Base-by-base conservation (phyloP, 2,329 filamentous ascomycete genomes). In the Monosporascus sp. region DNA sequence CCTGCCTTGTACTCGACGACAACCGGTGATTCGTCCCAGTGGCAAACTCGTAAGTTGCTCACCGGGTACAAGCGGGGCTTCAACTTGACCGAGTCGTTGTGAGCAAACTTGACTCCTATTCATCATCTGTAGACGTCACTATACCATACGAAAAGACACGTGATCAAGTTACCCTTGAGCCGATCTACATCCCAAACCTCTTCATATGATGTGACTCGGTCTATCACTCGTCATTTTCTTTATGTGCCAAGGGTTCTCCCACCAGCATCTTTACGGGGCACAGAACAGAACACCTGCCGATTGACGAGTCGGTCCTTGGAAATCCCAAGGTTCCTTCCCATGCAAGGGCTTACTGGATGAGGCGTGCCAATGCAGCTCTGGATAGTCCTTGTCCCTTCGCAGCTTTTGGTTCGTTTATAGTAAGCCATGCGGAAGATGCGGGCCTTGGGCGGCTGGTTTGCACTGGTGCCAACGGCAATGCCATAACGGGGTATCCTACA, bases 401-500 rank as follows among this genome's bases (percentile, higher is more conserved):
- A 6, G 75, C 80, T 6, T 83, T 82, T 60, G 78, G 77, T 3
- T 71, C 74, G 15, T 78, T 74, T 22, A 73, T 83, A 52, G 80
- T 83, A 15, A 83, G 82, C 59, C 80, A 83, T 58, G 81, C 78
- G 0, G 62, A 57, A 5, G 57, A 57, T 22, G 55, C 64, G 22
- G 70, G 68, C 0, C 61, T 72, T 0, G 77, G 77, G 2, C 66
- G 75, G 22, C 61, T 78, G 3, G 65, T 82, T 15, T 82, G 79
- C 63, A 74, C 74, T 15, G 78, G 77, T 7, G 75, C 72, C 18
- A 82, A 82, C 58, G 64, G 66, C 25, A 74, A 72, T 49, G 57
- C 59, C 6, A 54, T 59, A 31, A 73, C 69, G 2, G 79, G 78
- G 1, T 79, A 82, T 61, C 79, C 79, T 1, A 76, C 70, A 1